A percentile compares a stretch with the other conserved stretches of the same genome.
Conservation (phyloP, 495 filamentous ascomycete genomes). For the Hyphodiscus hymeniophilus region DNA sequence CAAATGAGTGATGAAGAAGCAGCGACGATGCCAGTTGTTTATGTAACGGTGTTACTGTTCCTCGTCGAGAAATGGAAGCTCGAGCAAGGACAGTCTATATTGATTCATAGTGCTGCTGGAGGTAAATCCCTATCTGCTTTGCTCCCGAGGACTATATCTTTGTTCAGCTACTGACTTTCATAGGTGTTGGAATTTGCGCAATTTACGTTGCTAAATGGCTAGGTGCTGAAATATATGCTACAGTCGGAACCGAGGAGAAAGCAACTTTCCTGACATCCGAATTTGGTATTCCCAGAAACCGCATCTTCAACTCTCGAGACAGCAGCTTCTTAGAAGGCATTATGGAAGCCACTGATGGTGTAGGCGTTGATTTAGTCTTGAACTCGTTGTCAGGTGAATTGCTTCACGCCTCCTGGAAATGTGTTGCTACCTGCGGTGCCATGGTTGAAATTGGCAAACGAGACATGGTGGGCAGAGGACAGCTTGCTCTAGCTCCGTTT, state of each 20-base stretch:
- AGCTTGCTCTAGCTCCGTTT: constrained; percentile 23
- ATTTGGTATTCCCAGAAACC: constrained; percentile 38
- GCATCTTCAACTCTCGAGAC: constrained; percentile 43
- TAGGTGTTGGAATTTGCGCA: constrained; percentile 39
- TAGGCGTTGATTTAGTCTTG: constrained; percentile 48
- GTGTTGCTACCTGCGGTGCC: constrained; percentile 39
- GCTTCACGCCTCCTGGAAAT: constrained; percentile 36
- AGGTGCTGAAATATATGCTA: constrained; percentile 51
- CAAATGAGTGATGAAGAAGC: constrained; percentile 38
- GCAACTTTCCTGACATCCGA: constrained; percentile 37
- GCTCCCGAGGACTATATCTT: too few species aligned
- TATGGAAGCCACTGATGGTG: constrained; percentile 33
- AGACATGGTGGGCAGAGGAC: constrained; percentile 23
- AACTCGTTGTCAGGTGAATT: constrained; percentile 41
- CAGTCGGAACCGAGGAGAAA: constrained; percentile 45
- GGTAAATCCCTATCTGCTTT: too few species aligned
- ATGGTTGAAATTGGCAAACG: constrained; percentile 39
- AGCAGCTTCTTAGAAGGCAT: constrained; percentile 32
- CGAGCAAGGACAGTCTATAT: constrained; percentile 36
- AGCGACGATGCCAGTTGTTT: constrained; percentile 21
- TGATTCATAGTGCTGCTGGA: constrained; percentile 52
- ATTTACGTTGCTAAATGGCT: neutral
- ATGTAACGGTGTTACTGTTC: constrained; percentile 30
- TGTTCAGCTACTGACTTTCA: too few species aligned
- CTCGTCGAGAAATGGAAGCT: constrained; percentile 25